Conservation (phyloP, 2,329 filamentous ascomycete genomes). For the Endoconidiophora laricicola region DNA sequence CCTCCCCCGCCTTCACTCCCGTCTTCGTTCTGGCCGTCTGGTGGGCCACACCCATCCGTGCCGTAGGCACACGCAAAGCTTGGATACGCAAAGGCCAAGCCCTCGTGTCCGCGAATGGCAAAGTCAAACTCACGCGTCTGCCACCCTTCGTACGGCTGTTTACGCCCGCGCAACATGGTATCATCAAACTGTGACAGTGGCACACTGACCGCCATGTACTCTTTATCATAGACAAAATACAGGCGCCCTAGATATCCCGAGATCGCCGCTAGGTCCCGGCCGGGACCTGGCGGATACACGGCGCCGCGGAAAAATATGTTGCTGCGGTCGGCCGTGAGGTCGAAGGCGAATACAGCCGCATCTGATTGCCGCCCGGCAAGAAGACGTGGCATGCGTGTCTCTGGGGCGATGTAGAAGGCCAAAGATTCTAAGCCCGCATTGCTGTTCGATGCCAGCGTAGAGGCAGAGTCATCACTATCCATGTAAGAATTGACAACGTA, state of each 20-base stretch:
- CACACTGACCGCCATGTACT: background rate
- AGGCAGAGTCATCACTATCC: no score
- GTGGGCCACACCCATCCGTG: background rate
- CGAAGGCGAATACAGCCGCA: background rate
- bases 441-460: background rate
- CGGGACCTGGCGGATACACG: constrained; percentile 1
- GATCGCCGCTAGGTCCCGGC: constrained; percentile 1
- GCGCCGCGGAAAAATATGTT: background rate
- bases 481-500: background rate
- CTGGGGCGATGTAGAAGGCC: constrained; percentile 1
- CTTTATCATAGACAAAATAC: constrained; percentile 7
- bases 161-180: background rate
- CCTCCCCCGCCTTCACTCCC: no score
- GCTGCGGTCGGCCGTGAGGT: background rate
- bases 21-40: no score
- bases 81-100: constrained; percentile 8
- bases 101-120: constrained; percentile 2
- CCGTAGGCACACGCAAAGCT: constrained; percentile 1
- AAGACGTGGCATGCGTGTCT: background rate
- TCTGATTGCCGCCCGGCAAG: constrained; percentile 1
- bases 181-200: constrained; percentile 1
- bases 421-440: constrained; percentile 8
- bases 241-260: constrained; percentile 2
- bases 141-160: background rate
- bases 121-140: background rate